Percentiles rank a stretch among this genome's conserved stretches.
These are phyloP conservation scores for Persicaria maculosa DNA, from an alignment of 148 eudicot genomes.

Conservation along the genomic window DNA sequence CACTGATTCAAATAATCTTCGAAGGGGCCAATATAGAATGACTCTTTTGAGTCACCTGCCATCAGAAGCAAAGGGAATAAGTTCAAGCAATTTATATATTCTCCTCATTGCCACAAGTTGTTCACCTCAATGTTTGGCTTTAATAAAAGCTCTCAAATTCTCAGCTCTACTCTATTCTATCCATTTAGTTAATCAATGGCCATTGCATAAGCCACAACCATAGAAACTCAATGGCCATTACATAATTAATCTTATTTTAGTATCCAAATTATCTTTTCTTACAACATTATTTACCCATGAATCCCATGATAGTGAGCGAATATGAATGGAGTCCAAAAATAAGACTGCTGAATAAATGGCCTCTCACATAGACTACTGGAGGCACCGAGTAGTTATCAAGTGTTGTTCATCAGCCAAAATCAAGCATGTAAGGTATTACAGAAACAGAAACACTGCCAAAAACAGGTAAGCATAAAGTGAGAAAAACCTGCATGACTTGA, in stretches of 20 bases:
- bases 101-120: background rate
- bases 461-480: background rate
- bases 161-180: background rate
- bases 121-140: background rate
- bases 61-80: background rate
- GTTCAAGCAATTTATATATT: background rate
- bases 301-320: background rate
- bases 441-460: background rate
- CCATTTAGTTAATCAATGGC: background rate
- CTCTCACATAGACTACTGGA: conserved; percentile 2
- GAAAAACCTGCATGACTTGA: conserved; percentile 36
- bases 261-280: background rate
- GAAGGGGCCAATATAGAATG: conserved; percentile 58
- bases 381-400: background rate
- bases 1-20: conserved; percentile 55
- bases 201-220: background rate
- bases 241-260: background rate
- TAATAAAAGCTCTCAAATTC: background rate
- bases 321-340: background rate
- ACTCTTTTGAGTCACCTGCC: conserved; percentile 73
- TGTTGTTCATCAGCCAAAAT: background rate
- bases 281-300: background rate
- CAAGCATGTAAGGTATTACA: background rate
- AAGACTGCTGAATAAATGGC: background rate
- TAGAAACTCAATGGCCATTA: background rate